Evolutionary conservation across 306 rosid species (phyloP).

Genomic region (Glycine soja): DNA sequence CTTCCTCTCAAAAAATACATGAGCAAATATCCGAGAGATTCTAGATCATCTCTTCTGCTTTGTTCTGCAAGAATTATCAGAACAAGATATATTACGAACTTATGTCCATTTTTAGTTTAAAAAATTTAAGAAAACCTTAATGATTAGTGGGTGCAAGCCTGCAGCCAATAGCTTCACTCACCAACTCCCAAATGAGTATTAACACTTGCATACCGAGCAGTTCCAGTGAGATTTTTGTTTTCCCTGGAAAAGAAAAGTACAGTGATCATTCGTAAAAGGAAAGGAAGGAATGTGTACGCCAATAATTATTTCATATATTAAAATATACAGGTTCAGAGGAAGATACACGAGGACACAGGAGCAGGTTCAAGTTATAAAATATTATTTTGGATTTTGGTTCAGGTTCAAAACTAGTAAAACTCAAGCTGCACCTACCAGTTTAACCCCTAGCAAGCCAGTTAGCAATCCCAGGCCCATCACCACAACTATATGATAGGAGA

Average conservation of each 20-base stretch:
- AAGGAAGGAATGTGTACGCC: constrained; percentile 19
- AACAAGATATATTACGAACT: background rate
- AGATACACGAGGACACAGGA: constrained; percentile 5
- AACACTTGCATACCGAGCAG: constrained; percentile 99
- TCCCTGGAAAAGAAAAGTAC: constrained; percentile 62
- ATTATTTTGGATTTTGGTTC: constrained; percentile 23
- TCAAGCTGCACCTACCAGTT: constrained; percentile 15
- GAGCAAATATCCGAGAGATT: constrained; percentile 96
- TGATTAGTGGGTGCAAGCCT: background rate
- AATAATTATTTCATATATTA: constrained; percentile 13
- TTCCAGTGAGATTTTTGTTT: constrained; percentile 99
- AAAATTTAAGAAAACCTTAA: constrained; percentile 31
- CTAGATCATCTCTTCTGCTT: constrained; percentile 99
- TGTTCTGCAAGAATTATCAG: constrained; percentile 73
- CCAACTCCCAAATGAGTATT: constrained; percentile 99
- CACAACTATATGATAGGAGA: background rate
- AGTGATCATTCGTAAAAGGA: constrained; percentile 15
- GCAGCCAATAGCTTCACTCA: constrained; percentile 44
- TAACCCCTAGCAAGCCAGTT: constrained; percentile 12
- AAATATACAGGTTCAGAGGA: constrained; percentile 12
- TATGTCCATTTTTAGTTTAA: constrained; percentile 2
- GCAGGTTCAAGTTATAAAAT: constrained; percentile 27
- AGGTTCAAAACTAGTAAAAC: constrained; percentile 39
- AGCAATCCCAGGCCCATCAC: background rate
- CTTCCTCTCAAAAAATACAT: constrained; percentile 99